A percentile compares a stretch with the other conserved stretches of the same genome.
Conservation (phyloP, 1,284 basidiomycete species). For the Flammula alnicola region DNA sequence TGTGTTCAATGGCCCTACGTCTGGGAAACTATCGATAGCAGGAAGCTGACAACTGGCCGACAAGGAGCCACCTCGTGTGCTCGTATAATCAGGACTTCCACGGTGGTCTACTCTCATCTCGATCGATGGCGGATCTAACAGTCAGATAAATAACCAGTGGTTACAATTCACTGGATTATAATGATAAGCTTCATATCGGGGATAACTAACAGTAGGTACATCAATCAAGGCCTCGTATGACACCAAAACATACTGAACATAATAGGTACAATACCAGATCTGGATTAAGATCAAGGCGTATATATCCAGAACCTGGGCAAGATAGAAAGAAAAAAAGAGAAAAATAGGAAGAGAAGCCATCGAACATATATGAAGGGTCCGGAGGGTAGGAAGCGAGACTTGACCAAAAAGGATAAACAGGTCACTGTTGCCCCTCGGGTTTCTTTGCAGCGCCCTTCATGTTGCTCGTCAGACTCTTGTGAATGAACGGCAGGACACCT, state of each 20-base stretch:
- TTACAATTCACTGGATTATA: conserved; percentile 15
- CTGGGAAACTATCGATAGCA: no score
- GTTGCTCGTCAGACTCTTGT: conserved; percentile 77
- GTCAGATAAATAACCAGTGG: conserved; percentile 20
- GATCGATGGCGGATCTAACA: no score
- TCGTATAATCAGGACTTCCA: no score
- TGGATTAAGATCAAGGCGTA: conserved; percentile 8
- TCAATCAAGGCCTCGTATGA: conserved; percentile 14
- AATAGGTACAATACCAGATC: conserved; percentile 17
- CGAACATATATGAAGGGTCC: neutral
- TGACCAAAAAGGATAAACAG: neutral
- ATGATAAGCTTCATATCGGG: conserved; percentile 16
- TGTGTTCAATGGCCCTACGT: no score
- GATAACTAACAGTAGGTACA: conserved; percentile 15
- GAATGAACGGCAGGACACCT: conserved; percentile 96
- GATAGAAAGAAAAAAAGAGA: conserved; percentile 10
- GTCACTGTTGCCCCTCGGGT: conserved; percentile 29
- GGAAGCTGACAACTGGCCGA: no score
- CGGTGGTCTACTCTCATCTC: no score
- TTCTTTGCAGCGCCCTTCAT: conserved; percentile 43
- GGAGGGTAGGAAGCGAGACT: conserved; percentile 4
- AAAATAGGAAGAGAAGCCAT: neutral
- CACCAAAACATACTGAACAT: conserved; percentile 21
- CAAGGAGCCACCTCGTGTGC: no score
- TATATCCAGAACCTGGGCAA: conserved; percentile 12